Conservation (phyloP, 2,329 filamentous ascomycete genomes). For the Aspergillus transmontanensis region DNA sequence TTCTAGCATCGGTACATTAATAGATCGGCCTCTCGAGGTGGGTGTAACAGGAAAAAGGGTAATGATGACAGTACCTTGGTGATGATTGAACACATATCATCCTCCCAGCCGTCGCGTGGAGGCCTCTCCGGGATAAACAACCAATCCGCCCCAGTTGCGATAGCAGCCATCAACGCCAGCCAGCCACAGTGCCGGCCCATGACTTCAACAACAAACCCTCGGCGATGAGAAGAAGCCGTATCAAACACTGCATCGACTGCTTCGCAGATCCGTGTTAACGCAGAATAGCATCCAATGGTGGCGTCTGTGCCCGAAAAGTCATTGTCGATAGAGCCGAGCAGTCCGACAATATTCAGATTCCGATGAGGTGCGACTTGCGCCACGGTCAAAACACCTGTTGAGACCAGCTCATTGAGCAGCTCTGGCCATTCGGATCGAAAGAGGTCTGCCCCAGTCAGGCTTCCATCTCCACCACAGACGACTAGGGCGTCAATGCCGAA, state of each 20-base stretch:
- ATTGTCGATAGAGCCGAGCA: slow-evolving; percentile 98
- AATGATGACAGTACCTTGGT: slow-evolving; percentile 56
- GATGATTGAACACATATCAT: slow-evolving; percentile 81
- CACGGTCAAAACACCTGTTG: slow-evolving; percentile 68
- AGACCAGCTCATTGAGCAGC: slow-evolving; percentile 80
- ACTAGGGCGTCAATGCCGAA: slow-evolving; percentile 94
- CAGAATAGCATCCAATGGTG: slow-evolving; percentile 95
- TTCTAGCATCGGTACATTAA: slow-evolving; percentile 58
- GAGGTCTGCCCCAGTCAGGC: slow-evolving; percentile 89
- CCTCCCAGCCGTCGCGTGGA: slow-evolving; percentile 81
- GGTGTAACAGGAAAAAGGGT: neutral
- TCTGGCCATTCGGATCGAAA: slow-evolving; percentile 93
- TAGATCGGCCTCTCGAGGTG: neutral
- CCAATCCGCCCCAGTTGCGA: slow-evolving; percentile 93
- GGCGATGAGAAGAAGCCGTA: slow-evolving; percentile 91
- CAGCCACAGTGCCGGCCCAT: slow-evolving; percentile 99
- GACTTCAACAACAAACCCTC: slow-evolving; percentile 96
- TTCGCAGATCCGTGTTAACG: slow-evolving; percentile 88
- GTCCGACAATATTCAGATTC: slow-evolving; percentile 91
- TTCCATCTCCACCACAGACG: slow-evolving; percentile 96
- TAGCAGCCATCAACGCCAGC: slow-evolving; percentile 93
- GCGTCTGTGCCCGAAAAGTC: slow-evolving; percentile 96
- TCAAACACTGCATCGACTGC: slow-evolving; percentile 92
- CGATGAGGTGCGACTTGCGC: slow-evolving; percentile 75
- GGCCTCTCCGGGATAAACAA: slow-evolving; percentile 96